Percentiles rank a stretch among this genome's conserved stretches.
phyloP scores from a whole-genome alignment of 2,329 filamentous ascomycete species.

The Scolecobasidium constrictum region DNA sequence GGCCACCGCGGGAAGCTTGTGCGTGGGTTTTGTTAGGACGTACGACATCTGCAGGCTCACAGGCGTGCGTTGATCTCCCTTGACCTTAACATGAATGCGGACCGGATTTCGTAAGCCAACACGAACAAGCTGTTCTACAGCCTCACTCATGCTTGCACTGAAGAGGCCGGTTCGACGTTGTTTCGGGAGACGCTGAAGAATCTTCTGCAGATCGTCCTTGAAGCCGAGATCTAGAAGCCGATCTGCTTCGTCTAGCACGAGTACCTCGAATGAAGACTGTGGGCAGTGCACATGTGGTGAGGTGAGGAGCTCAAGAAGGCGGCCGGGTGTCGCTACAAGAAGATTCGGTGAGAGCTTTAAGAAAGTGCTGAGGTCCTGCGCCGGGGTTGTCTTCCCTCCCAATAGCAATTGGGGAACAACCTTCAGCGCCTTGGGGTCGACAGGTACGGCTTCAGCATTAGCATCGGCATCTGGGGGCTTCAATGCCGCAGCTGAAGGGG shows the following conservation, averaged over 20 bases:
- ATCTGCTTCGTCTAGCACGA: constrained; percentile 93
- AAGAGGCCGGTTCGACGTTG: constrained; percentile 89
- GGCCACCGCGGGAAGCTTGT: constrained; percentile 67
- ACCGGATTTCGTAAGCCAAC: constrained; percentile 90
- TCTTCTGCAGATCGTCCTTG: constrained; percentile 79
- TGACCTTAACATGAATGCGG: constrained; percentile 89
- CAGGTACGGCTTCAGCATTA: constrained; percentile 24
- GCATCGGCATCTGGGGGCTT: constrained; percentile 38
- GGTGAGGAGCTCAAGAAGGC: constrained; percentile 75
- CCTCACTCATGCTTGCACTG: constrained; percentile 91
- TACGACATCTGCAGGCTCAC: constrained; percentile 91
- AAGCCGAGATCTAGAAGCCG: constrained; percentile 87
- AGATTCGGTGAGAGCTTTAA: constrained; percentile 77
- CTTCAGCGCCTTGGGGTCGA: constrained; percentile 30
- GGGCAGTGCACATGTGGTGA: constrained; percentile 82
- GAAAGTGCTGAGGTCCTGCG: constrained; percentile 80
- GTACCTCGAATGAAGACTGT: constrained; percentile 78
- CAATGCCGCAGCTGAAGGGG: constrained; percentile 59
- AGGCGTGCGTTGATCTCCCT: constrained; percentile 72
- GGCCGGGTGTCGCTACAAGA: constrained; percentile 80
- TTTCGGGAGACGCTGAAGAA: constrained; percentile 76
- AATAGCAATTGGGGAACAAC: constrained; percentile 81
- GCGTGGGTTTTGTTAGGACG: constrained; percentile 59
- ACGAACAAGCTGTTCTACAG: constrained; percentile 82
- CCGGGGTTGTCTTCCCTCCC: constrained; percentile 68